These are phyloP conservation scores for Picocystis sp. DNA, from an alignment of 163 green algal genomes.

Conservation along the genomic window DNA sequence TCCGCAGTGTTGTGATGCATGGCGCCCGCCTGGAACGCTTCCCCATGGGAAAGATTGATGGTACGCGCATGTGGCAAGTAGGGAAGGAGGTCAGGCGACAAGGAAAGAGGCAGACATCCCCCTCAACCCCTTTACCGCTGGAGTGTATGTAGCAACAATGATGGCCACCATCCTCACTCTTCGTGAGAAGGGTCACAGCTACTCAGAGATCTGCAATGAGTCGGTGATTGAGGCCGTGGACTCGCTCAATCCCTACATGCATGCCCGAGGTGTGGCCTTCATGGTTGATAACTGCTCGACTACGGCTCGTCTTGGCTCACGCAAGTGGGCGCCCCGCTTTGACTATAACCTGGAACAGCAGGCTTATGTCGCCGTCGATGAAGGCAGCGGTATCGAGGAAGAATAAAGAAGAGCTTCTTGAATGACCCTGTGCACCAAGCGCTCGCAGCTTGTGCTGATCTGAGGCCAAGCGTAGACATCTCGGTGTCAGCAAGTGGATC, in stretches of 20 bases:
- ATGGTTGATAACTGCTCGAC: constrained; percentile 99
- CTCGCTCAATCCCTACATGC: constrained; percentile 99
- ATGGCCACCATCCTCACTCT: constrained; percentile 80
- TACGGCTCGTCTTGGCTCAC: constrained; percentile 82
- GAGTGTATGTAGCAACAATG: constrained; percentile 95
- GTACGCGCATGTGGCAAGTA: constrained; percentile 95
- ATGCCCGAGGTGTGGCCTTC: constrained; percentile 94
- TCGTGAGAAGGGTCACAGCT: constrained; percentile 26
- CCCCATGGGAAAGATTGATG: constrained; percentile 98
- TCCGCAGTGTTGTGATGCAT: constrained; percentile 83
- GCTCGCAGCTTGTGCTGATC: constrained; percentile 62
- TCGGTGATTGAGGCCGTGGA: constrained; percentile 98
- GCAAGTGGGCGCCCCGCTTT: constrained; percentile 90
- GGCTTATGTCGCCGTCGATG: constrained; percentile 27
- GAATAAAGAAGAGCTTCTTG: constrained; percentile 69
- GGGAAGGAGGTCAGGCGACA: constrained; percentile 59
- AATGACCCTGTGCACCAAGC: constrained; percentile 75
- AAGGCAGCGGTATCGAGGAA: constrained; percentile 26
- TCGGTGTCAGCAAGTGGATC: constrained; percentile 45
- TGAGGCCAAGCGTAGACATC: constrained; percentile 94
- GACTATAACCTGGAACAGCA: constrained; percentile 83
- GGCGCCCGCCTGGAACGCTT: constrained; percentile 81
- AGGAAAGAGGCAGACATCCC: constrained; percentile 74
- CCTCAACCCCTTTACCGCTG: constrained; percentile 95
- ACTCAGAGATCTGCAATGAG: constrained; percentile 95